phyloP scores from a whole-genome alignment of 257 asterid genomes.

The Thymus quinquecostatus region DNA sequence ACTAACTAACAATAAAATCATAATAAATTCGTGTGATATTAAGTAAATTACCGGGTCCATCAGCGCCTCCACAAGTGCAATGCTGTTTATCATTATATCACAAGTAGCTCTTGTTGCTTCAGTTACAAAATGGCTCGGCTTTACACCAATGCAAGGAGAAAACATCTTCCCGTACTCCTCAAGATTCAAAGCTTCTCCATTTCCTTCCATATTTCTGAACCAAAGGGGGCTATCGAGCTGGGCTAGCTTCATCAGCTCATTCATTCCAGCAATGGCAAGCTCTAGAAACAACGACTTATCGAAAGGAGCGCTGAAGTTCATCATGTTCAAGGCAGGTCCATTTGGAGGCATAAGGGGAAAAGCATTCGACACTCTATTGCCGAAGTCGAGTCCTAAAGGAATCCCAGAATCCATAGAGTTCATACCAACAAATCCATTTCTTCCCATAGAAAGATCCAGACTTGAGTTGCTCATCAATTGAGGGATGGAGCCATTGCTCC shows the following conservation, averaged over 20 bases:
- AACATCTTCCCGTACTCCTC: constrained; percentile 70
- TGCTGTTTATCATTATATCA: constrained; percentile 50
- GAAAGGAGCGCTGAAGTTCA: constrained; percentile 38
- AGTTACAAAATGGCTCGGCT: constrained; percentile 52
- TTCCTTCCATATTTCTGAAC: constrained; percentile 55
- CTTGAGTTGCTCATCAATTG: constrained; percentile 40
- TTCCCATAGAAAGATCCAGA: constrained; percentile 62
- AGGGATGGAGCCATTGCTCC: constrained; percentile 36
- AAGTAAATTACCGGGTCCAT: constrained; percentile 67
- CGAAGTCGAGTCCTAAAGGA: constrained; percentile 60
- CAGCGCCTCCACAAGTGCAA: constrained; percentile 59
- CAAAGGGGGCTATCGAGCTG: constrained; percentile 72
- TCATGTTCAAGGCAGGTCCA: constrained; percentile 39
- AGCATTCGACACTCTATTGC: constrained; percentile 41
- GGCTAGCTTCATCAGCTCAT: constrained; percentile 68
- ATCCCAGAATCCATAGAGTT: constrained; percentile 43
- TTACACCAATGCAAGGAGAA: constrained; percentile 61
- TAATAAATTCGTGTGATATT: background rate
- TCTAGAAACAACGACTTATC: constrained; percentile 57
- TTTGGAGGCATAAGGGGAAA: constrained; percentile 37
- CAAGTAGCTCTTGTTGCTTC: constrained; percentile 78
- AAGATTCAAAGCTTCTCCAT: constrained; percentile 55
- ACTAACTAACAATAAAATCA: background rate
- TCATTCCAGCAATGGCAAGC: constrained; percentile 68
- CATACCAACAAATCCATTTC: constrained; percentile 51